These are phyloP conservation scores for Nowakowskiella sp. DNA, from an alignment of 192 early-diverging fungal genomes.

Conservation along the genomic window DNA sequence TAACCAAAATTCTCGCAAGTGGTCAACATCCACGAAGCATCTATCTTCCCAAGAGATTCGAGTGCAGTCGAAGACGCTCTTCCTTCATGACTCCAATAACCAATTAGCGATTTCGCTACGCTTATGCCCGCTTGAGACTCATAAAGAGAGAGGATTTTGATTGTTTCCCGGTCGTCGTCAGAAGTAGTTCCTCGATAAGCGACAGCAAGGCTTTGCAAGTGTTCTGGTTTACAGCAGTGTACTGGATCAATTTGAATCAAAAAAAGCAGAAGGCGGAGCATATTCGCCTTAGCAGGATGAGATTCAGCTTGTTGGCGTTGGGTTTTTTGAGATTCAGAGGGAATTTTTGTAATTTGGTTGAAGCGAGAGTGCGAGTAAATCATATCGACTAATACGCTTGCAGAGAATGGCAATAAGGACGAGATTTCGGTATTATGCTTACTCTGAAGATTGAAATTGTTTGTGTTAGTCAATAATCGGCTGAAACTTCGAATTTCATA, in stretches of 20 bases:
- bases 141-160: conserved; percentile 47
- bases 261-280: conserved; percentile 42
- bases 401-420: conserved; percentile 24
- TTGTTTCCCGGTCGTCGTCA: conserved; percentile 37
- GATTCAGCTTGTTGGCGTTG: too few species aligned
- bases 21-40: too few species aligned
- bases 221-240: conserved; percentile 36
- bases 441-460: conserved; percentile 1
- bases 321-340: too few species aligned
- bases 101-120: too few species aligned
- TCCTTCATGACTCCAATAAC: too few species aligned
- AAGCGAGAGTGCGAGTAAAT: conserved; percentile 32
- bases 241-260: conserved; percentile 43
- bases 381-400: conserved; percentile 25
- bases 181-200: conserved; percentile 53
- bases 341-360: conserved; percentile 16
- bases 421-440: too few species aligned
- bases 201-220: conserved; percentile 36
- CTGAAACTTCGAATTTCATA: background rate
- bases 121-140: conserved; percentile 50
- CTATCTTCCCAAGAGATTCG: too few species aligned
- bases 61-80: too few species aligned
- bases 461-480: conserved; percentile 4
- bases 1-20: too few species aligned
- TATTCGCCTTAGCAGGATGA: conserved; percentile 30